Conservation (phyloP, 2,329 filamentous ascomycete genomes). For the Stachybotrys chlorohalonatus region DNA sequence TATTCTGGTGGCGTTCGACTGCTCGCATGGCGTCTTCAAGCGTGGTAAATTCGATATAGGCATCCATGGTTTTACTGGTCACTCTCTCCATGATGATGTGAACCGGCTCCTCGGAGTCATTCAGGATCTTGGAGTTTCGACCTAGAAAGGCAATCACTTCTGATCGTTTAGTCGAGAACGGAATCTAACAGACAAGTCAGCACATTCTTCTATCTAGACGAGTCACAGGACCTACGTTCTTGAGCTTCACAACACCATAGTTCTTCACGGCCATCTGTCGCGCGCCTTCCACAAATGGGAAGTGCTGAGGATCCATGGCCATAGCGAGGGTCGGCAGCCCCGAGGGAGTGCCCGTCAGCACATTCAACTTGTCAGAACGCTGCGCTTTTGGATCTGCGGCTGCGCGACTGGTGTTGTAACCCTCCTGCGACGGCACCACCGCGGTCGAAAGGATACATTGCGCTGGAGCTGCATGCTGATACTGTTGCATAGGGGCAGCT, state of each 20-base stretch:
- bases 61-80: slow-evolving; percentile 53
- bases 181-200: slow-evolving; percentile 34
- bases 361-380: slow-evolving; percentile 28
- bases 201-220: neutral
- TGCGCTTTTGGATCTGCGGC: slow-evolving; percentile 9
- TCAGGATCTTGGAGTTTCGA: slow-evolving; percentile 45
- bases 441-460: neutral
- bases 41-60: slow-evolving; percentile 48
- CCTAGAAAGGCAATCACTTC: slow-evolving; percentile 52
- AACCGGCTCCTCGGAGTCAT: slow-evolving; percentile 44
- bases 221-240: slow-evolving; percentile 32
- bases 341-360: slow-evolving; percentile 21
- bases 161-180: slow-evolving; percentile 40
- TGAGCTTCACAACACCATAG: slow-evolving; percentile 38
- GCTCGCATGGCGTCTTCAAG: slow-evolving; percentile 43
- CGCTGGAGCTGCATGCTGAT: neutral
- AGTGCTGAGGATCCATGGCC: slow-evolving; percentile 28
- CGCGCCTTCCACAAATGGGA: slow-evolving; percentile 37
- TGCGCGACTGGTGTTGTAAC: slow-evolving; percentile 4
- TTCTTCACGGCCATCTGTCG: slow-evolving; percentile 17
- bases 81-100: slow-evolving; percentile 59
- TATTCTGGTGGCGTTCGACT: slow-evolving; percentile 37
- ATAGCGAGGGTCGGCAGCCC: slow-evolving; percentile 23
- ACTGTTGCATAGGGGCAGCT: neutral
- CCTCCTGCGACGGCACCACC: slow-evolving; percentile 3